Percentiles rank a stretch among this genome's conserved stretches.
Conservation (phyloP, 2,329 filamentous ascomycete species). For the Diaporthe sp. region DNA sequence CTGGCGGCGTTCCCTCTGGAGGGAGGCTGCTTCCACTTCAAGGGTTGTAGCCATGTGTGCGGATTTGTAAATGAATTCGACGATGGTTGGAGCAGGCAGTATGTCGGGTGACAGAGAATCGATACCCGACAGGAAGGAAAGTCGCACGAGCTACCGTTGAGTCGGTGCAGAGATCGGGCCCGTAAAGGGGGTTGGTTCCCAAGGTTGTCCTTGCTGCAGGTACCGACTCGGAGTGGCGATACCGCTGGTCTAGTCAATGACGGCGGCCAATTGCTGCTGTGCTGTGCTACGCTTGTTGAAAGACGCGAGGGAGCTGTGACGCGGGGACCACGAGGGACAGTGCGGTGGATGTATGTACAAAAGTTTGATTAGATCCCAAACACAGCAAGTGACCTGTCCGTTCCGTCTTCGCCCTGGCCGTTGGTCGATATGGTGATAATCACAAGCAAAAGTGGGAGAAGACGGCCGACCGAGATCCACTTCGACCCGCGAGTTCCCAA, state of each 20-base stretch:
- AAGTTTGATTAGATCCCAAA: constrained; percentile 13
- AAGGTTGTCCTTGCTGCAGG: constrained; percentile 28
- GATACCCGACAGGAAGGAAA: not conserved
- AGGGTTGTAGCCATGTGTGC: constrained; percentile 51
- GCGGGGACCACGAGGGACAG: not conserved
- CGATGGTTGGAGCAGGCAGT: constrained; percentile 37
- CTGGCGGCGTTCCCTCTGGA: constrained; percentile 62
- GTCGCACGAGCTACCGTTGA: not conserved
- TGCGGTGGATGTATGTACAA: constrained; percentile 10
- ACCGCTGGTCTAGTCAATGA: constrained; percentile 26
- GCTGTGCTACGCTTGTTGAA: constrained; percentile 8
- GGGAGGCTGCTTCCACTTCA: constrained; percentile 53
- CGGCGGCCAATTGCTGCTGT: constrained; percentile 16
- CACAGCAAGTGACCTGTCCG: constrained; percentile 2
- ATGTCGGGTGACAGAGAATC: not conserved
- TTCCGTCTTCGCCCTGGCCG: constrained; percentile 8
- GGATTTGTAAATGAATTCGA: not conserved
- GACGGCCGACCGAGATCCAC: constrained; percentile 30
- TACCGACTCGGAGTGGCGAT: constrained; percentile 20
- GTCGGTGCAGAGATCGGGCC: constrained; percentile 10
- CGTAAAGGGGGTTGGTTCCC: constrained; percentile 16
- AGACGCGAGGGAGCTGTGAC: constrained; percentile 14
- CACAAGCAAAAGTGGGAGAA: constrained; percentile 35
- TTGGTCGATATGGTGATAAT: constrained; percentile 34
- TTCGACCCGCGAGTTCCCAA: no score